Base-by-base conservation (phyloP, 495 filamentous ascomycete species). In the Aspergillus heteromorphus region DNA sequence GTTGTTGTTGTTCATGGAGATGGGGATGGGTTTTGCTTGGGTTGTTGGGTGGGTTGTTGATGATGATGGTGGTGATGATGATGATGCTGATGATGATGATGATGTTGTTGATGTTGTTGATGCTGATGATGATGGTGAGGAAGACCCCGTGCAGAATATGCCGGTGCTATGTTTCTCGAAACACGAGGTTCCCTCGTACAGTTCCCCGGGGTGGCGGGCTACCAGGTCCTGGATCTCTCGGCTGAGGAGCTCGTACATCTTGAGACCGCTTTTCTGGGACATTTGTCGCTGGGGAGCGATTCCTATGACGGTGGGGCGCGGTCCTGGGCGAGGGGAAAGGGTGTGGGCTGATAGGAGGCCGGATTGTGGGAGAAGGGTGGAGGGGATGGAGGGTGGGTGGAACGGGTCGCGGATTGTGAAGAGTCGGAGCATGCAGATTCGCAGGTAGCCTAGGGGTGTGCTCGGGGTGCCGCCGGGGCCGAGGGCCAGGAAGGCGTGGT, bases 271-370 rank as follows among this genome's bases (percentile, higher is more conserved):
- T 47, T 74, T 77, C 59, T 92, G 87, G 64, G 84, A 80, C 4
- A 82, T 72, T 67, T 92, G 89, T 1, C 89, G 81, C 48, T 95
- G 89, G 1, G 89, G 89, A 0, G 87, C 89, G 58, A 95, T 88
- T 38, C 89, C 89, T 19, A 71, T 79, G 6, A 90, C 82, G 13
- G 58, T 65, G 8, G 89, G 89, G 2, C 88, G 80, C 4, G 76
- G 72, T 11, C 83, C 85, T 6, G 64, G 64, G 8, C 89, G 83
- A 51, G 73, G 73, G 11, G 84, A 81, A 7, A 91, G 75, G 25
- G 67, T 62, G n/a, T 53, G 49, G 21, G 34, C 25, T 10, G 16
- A 14, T 19, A 85, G 76, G 58, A 77, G 79, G 19, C 80, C 80
- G 2, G 55, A 54, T 40, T 70, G 59, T 1, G 78, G 78, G 40